Evolutionary conservation across 2,329 filamentous ascomycete genomes (phyloP), one percentile per base, ranked within the genome.

Genomic region (Exophiala bonariae): DNA sequence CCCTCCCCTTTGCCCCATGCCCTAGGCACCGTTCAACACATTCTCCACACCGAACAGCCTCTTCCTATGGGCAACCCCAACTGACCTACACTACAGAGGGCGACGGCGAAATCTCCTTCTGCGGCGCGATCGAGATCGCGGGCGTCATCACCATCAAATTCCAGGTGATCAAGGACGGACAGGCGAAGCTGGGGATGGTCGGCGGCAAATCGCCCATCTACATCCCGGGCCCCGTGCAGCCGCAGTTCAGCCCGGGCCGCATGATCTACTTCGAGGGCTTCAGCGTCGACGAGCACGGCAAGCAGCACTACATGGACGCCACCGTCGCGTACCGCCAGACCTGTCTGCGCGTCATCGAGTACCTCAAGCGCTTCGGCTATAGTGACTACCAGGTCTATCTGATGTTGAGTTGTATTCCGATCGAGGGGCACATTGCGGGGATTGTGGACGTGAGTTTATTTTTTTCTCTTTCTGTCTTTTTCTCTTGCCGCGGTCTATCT

Each of bases 51-150:
- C n/a, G 14, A 34, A 14, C 6, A 34, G 14, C 32, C 32, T n/a
- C 17, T 16, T 13, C 32, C 44, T 43, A 18, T n/a, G n/a, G n/a
- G n/a, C n/a, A n/a, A n/a, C n/a, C n/a, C 37, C n/a, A 28, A 23
- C n/a, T 32, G 19, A 26, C 41, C 51, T 6, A 11, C 6, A 6
- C 23, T 11, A 26, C 6, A 78, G 76, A 95, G 68, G 90, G 90
- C 7, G 90, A 96, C 62, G 90, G 90, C 5, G 90, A 96, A 65
- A 95, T 96, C 50, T 89, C 83, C 2, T 96, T 90, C 63, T 90
- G 86, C 55, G 86, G 86, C 16, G 91, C 90, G 4, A 96, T 96
- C 60, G 91, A 96, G 67, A 96, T 96, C 87, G 89, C 90, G 0
- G 90, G 90, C 3, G 75, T 89, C 34, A 95, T 96, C 59, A 96